Conservation (phyloP, 495 filamentous ascomycete species). For the Tuber calosporum region DNA sequence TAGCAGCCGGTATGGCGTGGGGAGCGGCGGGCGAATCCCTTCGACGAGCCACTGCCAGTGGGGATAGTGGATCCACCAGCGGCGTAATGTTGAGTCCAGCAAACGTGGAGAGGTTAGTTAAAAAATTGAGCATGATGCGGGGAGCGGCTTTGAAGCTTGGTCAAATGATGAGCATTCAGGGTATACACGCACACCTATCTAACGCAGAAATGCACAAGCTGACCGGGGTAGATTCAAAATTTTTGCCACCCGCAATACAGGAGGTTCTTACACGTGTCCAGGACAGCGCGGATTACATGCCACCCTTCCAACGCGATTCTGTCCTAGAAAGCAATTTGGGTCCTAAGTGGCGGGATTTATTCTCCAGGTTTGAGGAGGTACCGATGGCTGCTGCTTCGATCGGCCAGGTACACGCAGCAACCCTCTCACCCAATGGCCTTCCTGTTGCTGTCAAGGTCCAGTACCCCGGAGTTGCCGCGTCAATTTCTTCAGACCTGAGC, state of each 20-base stretch:
- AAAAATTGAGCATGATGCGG: constrained; percentile 89
- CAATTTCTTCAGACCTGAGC: constrained; percentile 89
- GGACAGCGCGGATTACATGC: constrained; percentile 98
- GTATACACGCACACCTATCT: constrained; percentile 41
- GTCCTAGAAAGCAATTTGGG: constrained; percentile 76
- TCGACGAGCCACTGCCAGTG: constrained; percentile 54
- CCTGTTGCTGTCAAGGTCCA: constrained; percentile 92
- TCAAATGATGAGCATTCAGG: constrained; percentile 95
- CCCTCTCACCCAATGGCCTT: constrained; percentile 64
- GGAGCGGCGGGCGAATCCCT: constrained; percentile 82
- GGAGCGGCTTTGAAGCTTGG: constrained; percentile 97
- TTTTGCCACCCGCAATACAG: constrained; percentile 78
- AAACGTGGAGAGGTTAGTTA: constrained; percentile 86
- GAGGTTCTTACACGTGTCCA: constrained; percentile 88
- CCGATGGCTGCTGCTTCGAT: constrained; percentile 97
- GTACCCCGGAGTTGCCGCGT: constrained; percentile 92
- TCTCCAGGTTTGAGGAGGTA: constrained; percentile 74
- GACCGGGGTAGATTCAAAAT: constrained; percentile 67
- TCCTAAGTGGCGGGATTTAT: constrained; percentile 75
- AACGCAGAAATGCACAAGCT: not conserved
- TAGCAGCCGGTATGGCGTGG: constrained; percentile 91
- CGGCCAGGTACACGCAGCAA: constrained; percentile 86
- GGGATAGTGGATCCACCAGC: constrained; percentile 51
- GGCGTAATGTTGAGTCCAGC: constrained; percentile 80
- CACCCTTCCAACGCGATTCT: constrained; percentile 76